These are phyloP conservation scores for Neurospora hispaniola DNA, from an alignment of 495 filamentous ascomycete genomes.

Conservation along the genomic window DNA sequence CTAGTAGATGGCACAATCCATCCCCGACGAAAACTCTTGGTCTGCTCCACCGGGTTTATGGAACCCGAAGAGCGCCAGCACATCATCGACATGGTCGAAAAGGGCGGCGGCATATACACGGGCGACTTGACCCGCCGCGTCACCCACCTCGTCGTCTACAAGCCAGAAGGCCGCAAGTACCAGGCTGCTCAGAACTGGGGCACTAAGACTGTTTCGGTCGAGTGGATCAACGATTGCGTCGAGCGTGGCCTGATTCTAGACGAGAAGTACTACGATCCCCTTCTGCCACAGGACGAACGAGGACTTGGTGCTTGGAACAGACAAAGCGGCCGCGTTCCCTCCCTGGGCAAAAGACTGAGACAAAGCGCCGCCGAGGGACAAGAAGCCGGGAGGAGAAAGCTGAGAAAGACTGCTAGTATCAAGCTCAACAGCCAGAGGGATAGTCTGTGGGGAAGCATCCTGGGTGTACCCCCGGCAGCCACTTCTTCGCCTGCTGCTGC, in stretches of 20 bases:
- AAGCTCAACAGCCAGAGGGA: constrained; percentile 70
- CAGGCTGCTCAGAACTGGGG: constrained; percentile 70
- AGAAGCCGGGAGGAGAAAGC: constrained; percentile 50
- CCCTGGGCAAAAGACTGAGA: constrained; percentile 28
- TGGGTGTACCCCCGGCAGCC: constrained; percentile 28
- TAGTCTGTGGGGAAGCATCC: constrained; percentile 80
- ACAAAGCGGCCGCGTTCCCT: constrained; percentile 26
- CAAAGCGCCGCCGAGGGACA: constrained; percentile 14
- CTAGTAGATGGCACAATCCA: constrained; percentile 4
- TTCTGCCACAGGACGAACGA: constrained; percentile 53
- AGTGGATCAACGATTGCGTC: constrained; percentile 81
- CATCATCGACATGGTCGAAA: constrained; percentile 48
- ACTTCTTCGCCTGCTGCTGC: constrained; percentile 3
- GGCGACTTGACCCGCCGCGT: constrained; percentile 78
- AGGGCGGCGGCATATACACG: constrained; percentile 70
- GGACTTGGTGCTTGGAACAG: constrained; percentile 73
- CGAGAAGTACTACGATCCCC: constrained; percentile 70
- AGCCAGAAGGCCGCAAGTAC: constrained; percentile 78
- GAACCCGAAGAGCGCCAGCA: constrained; percentile 59
- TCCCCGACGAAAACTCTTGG: constrained; percentile 42
- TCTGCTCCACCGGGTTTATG: constrained; percentile 86
- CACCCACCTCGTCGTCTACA: constrained; percentile 75
- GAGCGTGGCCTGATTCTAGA: constrained; percentile 90
- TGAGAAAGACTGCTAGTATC: constrained; percentile 70
- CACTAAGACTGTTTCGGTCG: constrained; percentile 62